A percentile compares a stretch with the other conserved stretches of the same genome.
These are phyloP conservation scores for Quaeritorhiza haematococci DNA, from an alignment of 371 early-diverging fungal species.

Conservation along the genomic window DNA sequence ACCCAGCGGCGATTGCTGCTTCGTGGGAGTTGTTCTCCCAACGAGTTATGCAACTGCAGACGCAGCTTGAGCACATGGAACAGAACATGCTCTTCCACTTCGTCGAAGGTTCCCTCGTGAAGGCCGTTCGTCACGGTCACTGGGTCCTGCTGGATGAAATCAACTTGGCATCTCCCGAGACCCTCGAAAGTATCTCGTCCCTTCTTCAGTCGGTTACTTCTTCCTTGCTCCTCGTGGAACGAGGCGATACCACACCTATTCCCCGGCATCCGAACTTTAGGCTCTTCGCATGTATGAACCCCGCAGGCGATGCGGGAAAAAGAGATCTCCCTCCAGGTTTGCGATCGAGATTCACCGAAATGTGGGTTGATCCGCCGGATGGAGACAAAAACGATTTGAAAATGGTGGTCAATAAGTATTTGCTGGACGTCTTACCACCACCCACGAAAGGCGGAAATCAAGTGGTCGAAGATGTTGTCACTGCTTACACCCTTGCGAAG, in stretches of 20 bases:
- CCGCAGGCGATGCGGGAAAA: conserved; percentile 98
- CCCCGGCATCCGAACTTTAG: conserved; percentile 92
- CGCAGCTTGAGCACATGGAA: conserved; percentile 66
- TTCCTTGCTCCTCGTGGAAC: conserved; percentile 80
- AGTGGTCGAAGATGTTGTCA: conserved; percentile 68
- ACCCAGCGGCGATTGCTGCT: no score
- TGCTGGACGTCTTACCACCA: conserved; percentile 43
- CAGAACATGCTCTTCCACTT: conserved; percentile 88
- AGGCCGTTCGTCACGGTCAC: conserved; percentile 87
- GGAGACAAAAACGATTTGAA: conserved; percentile 72
- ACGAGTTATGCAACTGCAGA: conserved; percentile 57
- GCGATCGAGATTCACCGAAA: conserved; percentile 88
- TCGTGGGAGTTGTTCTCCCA: conserved; percentile 56
- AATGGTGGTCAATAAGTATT: conserved; percentile 73
- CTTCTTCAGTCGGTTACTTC: conserved; percentile 80
- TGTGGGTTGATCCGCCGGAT: conserved; percentile 92
- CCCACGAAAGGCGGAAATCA: conserved; percentile 55
- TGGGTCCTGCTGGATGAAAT: conserved; percentile 99
- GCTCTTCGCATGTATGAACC: conserved; percentile 99
- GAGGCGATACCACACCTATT: conserved; percentile 85
- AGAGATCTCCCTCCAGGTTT: conserved; percentile 90
- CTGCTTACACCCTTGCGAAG: conserved; percentile 82
- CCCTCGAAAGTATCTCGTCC: conserved; percentile 85
- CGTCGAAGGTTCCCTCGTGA: conserved; percentile 88
- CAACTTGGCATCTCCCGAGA: conserved; percentile 94